Evolutionary conservation across 192 early-diverging fungal genomes (phyloP).

Genomic region (Diversispora eburnea): DNA sequence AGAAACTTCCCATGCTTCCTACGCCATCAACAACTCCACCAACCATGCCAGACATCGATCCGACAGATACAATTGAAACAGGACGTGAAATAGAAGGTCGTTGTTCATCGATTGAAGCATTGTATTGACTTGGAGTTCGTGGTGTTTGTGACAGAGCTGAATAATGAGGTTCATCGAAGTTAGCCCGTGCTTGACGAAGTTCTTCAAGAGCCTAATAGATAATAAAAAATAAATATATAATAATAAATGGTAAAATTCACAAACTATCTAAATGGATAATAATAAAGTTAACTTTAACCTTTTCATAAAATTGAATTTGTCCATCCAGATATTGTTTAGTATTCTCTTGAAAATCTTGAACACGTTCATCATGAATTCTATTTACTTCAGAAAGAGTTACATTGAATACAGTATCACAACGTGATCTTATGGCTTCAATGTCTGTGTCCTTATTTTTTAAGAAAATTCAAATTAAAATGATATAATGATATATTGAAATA

Average conservation of each 20-base stretch:
- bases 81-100: slow-evolving; percentile 33
- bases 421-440: slow-evolving; percentile 41
- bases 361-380: slow-evolving; percentile 43
- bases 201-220: slow-evolving; percentile 37
- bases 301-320: slow-evolving; percentile 42
- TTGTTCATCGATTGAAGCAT: slow-evolving; percentile 36
- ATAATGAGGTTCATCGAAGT: slow-evolving; percentile 39
- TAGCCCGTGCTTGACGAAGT: slow-evolving; percentile 37
- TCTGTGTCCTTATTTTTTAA: slow-evolving; percentile 33
- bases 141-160: slow-evolving; percentile 34
- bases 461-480: slow-evolving; percentile 2
- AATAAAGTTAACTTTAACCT: too few relatives aligned
- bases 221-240: neutral
- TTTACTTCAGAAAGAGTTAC: slow-evolving; percentile 44
- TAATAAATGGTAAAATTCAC: neutral
- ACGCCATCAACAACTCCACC: slow-evolving; percentile 47
- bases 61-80: slow-evolving; percentile 37
- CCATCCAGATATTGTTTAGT: slow-evolving; percentile 44
- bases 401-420: slow-evolving; percentile 47
- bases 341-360: slow-evolving; percentile 37
- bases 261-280: too few relatives aligned
- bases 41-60: slow-evolving; percentile 40
- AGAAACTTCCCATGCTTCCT: slow-evolving; percentile 39
- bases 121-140: slow-evolving; percentile 34
- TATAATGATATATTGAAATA: neutral